Conservation (phyloP, 2,329 filamentous ascomycete genomes). For the Fusarium haematococcum region DNA sequence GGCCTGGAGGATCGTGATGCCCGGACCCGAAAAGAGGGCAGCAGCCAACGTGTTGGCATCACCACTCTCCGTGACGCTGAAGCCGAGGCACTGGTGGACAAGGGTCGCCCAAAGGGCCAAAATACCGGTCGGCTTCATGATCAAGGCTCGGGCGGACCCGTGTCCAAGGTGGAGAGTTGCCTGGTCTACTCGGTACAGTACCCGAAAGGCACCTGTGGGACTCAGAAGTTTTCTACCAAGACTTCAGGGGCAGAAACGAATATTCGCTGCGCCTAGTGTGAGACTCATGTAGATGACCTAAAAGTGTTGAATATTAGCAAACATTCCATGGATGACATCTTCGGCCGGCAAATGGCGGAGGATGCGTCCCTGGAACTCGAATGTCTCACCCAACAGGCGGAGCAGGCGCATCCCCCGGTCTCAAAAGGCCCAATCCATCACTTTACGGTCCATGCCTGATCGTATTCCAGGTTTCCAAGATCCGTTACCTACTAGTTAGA, state of each 20-base stretch:
- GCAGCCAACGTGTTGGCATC: not conserved
- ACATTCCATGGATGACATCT: not conserved
- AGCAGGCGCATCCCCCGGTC: too few species aligned
- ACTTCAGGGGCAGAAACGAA: not conserved
- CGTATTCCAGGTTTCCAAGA: not conserved
- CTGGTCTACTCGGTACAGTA: not conserved
- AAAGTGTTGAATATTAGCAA: not conserved
- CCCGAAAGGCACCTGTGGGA: not conserved
- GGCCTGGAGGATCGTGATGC: conserved; percentile 4
- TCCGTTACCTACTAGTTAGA: not conserved
- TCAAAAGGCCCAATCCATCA: too few species aligned
- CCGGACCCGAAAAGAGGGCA: conserved; percentile 13
- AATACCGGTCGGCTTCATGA: not conserved
- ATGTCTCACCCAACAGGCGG: too few species aligned
- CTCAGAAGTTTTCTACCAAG: not conserved
- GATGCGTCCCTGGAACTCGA: too few species aligned
- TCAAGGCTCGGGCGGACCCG: not conserved
- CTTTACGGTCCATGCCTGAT: too few species aligned
- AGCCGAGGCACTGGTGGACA: not conserved
- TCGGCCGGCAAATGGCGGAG: not conserved
- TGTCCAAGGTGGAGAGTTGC: not conserved
- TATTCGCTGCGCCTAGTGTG: too few species aligned
- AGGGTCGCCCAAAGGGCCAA: not conserved
- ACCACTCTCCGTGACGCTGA: not conserved
- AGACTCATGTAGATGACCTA: not conserved